phyloP scores from a whole-genome alignment of 371 early-diverging fungal species.

The Syncephalis fuscata region DNA sequence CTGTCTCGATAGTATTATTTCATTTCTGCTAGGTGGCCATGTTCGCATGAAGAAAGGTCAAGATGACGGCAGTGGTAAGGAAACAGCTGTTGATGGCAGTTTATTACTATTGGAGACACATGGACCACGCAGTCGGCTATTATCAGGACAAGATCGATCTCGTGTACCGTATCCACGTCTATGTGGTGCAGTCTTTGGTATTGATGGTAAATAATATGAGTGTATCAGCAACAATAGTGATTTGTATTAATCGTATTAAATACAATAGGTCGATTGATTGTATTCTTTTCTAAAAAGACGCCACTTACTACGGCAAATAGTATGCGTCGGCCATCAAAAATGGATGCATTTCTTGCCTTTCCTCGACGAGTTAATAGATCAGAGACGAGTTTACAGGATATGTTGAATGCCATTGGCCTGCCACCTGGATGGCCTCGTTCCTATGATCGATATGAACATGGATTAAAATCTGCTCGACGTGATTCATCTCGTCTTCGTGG shows the following conservation, averaged over 20 bases:
- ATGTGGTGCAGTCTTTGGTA: slow-evolving; percentile 79
- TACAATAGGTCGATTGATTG: slow-evolving; percentile 30
- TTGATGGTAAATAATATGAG: slow-evolving; percentile 25
- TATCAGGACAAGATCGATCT: slow-evolving; percentile 4
- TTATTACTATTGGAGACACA: too few species aligned
- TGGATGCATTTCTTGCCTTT: too few species aligned
- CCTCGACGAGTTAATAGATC: too few species aligned
- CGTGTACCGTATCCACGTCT: slow-evolving; percentile 78
- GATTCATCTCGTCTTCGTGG: too few species aligned
- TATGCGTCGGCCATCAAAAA: too few species aligned
- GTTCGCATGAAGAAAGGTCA: slow-evolving; percentile 9
- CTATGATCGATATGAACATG: too few species aligned
- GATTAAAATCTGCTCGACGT: too few species aligned
- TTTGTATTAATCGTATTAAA: slow-evolving; percentile 3
- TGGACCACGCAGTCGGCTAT: too few species aligned
- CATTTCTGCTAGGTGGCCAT: slow-evolving; percentile 25
- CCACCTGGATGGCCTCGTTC: too few species aligned
- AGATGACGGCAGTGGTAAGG: slow-evolving; percentile 12
- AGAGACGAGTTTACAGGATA: too few species aligned
- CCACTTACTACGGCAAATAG: slow-evolving; percentile 9
- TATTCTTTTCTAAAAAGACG: slow-evolving; percentile 18
- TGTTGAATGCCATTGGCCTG: too few species aligned
- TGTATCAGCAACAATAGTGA: neutral
- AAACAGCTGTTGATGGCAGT: slow-evolving; percentile 25
- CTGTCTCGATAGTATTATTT: slow-evolving; percentile 48